A percentile compares a stretch with the other conserved stretches of the same genome.
phyloP scores from a whole-genome alignment of 2,329 filamentous ascomycete species.

The Penicillium capsulatum region DNA sequence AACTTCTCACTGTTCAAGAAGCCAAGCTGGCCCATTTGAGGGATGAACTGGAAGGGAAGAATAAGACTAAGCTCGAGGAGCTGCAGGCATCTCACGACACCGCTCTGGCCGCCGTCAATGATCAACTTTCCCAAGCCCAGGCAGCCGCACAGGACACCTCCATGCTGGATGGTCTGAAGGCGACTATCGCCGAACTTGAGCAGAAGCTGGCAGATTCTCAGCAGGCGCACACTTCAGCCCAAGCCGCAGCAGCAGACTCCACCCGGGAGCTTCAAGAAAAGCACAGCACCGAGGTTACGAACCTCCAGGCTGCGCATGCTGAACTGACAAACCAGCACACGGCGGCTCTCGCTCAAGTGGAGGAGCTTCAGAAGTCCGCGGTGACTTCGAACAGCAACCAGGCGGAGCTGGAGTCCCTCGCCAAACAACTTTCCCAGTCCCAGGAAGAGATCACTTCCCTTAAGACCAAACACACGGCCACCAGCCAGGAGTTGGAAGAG shows the following conservation, averaged over 20 bases:
- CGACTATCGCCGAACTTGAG: constrained; percentile 53
- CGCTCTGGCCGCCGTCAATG: constrained; percentile 30
- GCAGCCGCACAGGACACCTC: constrained; percentile 37
- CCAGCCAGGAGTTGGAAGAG: constrained; percentile 32
- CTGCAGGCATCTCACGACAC: constrained; percentile 36
- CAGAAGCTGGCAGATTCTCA: constrained; percentile 59
- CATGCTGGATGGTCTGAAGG: constrained; percentile 36
- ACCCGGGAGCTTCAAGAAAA: constrained; percentile 25
- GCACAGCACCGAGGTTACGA: constrained; percentile 46
- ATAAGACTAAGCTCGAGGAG: constrained; percentile 35
- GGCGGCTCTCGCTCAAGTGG: constrained; percentile 53
- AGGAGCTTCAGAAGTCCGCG: constrained; percentile 78
- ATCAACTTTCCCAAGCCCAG: constrained; percentile 35
- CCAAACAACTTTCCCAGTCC: constrained; percentile 47
- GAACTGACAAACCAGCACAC: constrained; percentile 43
- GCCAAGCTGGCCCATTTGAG: constrained; percentile 37
- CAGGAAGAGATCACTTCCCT: constrained; percentile 32
- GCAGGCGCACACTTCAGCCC: constrained; percentile 36
- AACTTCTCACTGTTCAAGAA: constrained; percentile 39
- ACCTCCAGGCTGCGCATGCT: constrained; percentile 40
- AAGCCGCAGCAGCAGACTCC: constrained; percentile 37
- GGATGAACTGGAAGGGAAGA: constrained; percentile 34
- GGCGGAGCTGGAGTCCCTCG: constrained; percentile 62
- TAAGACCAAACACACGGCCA: constrained; percentile 29
- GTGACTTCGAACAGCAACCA: constrained; percentile 71